phyloP scores from a whole-genome alignment of 768 basidiomycete genomes.

The Pisolithus sp. region DNA sequence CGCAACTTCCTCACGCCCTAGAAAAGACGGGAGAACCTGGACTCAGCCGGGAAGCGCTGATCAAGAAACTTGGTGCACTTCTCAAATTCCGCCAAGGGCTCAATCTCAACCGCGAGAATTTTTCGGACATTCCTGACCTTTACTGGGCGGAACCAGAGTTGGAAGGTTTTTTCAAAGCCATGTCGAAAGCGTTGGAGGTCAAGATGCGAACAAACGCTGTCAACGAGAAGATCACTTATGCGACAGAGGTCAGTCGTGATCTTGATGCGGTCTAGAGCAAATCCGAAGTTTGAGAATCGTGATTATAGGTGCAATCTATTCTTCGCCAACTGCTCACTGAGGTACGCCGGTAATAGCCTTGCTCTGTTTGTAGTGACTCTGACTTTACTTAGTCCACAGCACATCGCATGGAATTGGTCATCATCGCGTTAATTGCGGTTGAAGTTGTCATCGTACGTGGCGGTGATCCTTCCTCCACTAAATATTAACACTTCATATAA shows the following conservation, averaged over 20 bases:
- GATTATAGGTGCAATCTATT: slow-evolving; percentile 69
- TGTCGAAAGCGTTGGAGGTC: slow-evolving; percentile 84
- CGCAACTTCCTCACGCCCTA: slow-evolving; percentile 68
- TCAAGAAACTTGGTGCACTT: slow-evolving; percentile 87
- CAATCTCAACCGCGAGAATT: slow-evolving; percentile 85
- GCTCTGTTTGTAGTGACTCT: neutral
- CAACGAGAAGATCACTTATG: slow-evolving; percentile 91
- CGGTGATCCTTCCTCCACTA: neutral
- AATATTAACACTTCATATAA: slow-evolving; percentile 1
- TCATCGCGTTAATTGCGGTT: slow-evolving; percentile 90
- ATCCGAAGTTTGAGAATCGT: slow-evolving; percentile 1
- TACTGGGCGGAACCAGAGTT: slow-evolving; percentile 93
- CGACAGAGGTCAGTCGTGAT: slow-evolving; percentile 53
- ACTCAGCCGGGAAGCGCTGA: slow-evolving; percentile 72
- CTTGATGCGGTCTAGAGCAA: neutral
- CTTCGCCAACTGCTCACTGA: slow-evolving; percentile 85
- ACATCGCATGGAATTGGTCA: slow-evolving; percentile 92
- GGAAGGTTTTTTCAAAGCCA: slow-evolving; percentile 81
- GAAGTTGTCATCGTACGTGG: slow-evolving; percentile 82
- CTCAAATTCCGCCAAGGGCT: slow-evolving; percentile 90
- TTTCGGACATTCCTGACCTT: slow-evolving; percentile 84
- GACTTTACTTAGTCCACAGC: slow-evolving; percentile 58
- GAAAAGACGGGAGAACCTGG: slow-evolving; percentile 80
- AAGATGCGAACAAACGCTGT: slow-evolving; percentile 72
- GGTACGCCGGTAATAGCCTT: slow-evolving; percentile 27